These are phyloP conservation scores for cucumber (Cucumis sativus) DNA, from an alignment of 306 rosid species.

Conservation along the genomic window DNA sequence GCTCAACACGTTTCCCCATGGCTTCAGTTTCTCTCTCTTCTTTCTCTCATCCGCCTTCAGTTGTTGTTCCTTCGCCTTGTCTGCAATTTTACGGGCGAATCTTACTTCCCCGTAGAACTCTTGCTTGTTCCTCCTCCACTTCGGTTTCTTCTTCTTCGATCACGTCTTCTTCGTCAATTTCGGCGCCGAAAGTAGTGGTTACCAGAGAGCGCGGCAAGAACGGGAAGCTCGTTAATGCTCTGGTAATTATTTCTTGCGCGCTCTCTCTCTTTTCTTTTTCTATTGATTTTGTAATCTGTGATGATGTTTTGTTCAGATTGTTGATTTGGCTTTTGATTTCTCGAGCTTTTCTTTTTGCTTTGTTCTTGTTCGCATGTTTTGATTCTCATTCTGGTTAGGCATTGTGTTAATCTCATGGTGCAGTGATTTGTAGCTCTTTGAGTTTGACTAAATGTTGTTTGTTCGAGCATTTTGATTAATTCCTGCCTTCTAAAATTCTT, in stretches of 20 bases:
- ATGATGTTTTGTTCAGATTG: not conserved
- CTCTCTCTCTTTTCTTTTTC: not conserved
- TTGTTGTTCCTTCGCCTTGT: slow-evolving; percentile 10
- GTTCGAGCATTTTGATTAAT: not conserved
- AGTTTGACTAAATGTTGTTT: slow-evolving; percentile 32
- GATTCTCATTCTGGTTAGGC: not conserved
- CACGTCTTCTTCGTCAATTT: slow-evolving; percentile 19
- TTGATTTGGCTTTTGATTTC: not conserved
- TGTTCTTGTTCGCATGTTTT: not conserved
- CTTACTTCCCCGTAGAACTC: slow-evolving; percentile 1
- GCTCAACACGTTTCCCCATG: slow-evolving; percentile 75
- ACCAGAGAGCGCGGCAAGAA: slow-evolving; percentile 99
- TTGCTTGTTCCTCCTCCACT: slow-evolving; percentile 9
- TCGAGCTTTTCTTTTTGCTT: not conserved
- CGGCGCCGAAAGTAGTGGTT: slow-evolving; percentile 53
- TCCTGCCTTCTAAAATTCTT: not conserved
- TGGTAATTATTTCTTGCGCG: slow-evolving; percentile 30
- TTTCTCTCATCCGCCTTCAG: slow-evolving; percentile 23
- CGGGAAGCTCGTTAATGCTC: slow-evolving; percentile 66
- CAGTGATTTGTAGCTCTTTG: slow-evolving; percentile 9
- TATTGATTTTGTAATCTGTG: not conserved
- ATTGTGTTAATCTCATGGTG: not conserved
- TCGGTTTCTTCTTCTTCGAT: slow-evolving; percentile 23
- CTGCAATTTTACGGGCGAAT: slow-evolving; percentile 38
- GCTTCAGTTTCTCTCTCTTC: slow-evolving; percentile 26